Base-by-base conservation (phyloP, 148 eudicot species). In the Camellia lanceoleosa region DNA sequence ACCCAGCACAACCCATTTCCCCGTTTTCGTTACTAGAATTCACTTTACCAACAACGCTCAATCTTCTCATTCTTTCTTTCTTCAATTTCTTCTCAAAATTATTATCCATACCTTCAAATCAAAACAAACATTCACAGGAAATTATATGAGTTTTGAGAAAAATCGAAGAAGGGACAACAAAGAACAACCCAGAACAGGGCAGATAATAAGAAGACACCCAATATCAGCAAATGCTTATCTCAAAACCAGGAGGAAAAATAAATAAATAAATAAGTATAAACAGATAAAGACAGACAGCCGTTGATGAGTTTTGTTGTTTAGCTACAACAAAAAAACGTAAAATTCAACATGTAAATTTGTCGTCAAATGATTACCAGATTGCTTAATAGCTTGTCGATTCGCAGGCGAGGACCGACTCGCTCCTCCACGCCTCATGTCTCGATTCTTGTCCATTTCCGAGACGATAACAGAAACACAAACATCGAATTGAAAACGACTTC, bases 1-100 rank as follows among this genome's bases (percentile, higher is more conserved):
- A 81, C 11, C 70, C 82, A 74, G 74, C 71, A 77, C 78, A 79
- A 65, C 80, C 87, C 91, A 85, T 87, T 75, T 82, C 83, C 65
- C 70, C 7, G 30, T 75, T 23, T 30, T 30, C 38, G 1, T 30
- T 30, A 30, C 38, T 30, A 30, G 71, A 59, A 70, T 41, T 64
- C 61, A 61, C 43, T 64, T 74, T 77, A n/a, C 63, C 81, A 63
- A 81, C 82, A 70, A 78, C 61, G 83, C 81, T 81, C 75, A 89
- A 80, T 75, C 70, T 82, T 79, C 84, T 88, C 42, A 82, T 55
- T 79, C 81, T 86, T 77, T 78, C 83, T 80, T 70, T 82, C 83
- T 79, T 84, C 60, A 55, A 66, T 68, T 79, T 46, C 79, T 76
- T 12, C 69, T 61, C 71, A 23, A 60, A 15, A 51, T 55, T 62